A percentile compares a stretch with the other conserved stretches of the same genome.
phyloP scores from a whole-genome alignment of 1,284 basidiomycete species.

The Caloboletus firmus region DNA sequence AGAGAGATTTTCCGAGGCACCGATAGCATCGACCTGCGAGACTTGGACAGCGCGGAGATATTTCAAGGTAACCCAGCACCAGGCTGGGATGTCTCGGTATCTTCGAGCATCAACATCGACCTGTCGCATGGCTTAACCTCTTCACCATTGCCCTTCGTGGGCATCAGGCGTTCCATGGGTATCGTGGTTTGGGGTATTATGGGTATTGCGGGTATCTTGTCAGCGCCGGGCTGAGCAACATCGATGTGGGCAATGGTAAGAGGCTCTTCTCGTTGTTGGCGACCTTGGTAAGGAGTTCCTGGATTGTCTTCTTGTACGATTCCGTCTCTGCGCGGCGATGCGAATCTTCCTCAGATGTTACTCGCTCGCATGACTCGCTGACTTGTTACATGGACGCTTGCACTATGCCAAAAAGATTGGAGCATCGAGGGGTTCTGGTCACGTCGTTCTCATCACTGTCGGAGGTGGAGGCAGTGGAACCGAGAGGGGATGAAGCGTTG shows the following conservation, averaged over 20 bases:
- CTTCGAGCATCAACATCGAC: conserved; percentile 7
- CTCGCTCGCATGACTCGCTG: not conserved
- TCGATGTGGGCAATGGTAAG: not conserved
- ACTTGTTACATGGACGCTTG: conserved; percentile 2
- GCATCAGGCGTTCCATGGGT: conserved; percentile 6
- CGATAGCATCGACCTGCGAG: conserved; percentile 13
- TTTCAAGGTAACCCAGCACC: conserved; percentile 4
- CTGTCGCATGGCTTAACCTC: conserved; percentile 18
- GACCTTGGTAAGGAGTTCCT: not conserved
- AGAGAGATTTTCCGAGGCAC: conserved; percentile 6
- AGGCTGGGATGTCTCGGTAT: not conserved
- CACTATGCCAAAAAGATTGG: not conserved
- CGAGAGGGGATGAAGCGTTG: not conserved
- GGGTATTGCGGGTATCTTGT: conserved; percentile 5
- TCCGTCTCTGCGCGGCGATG: not conserved
- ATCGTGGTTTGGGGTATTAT: conserved; percentile 8
- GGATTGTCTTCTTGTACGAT: not conserved
- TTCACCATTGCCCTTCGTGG: conserved; percentile 13
- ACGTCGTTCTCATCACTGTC: not conserved
- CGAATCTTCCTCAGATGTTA: conserved; percentile 9
- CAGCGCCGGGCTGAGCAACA: conserved; percentile 2
- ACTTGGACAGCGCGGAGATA: not conserved
- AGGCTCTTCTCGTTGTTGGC: not conserved
- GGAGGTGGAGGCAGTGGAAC: not conserved
- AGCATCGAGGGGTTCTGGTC: not conserved